phyloP scores from a whole-genome alignment of 768 basidiomycete genomes.

The Myochromella boudieri region DNA sequence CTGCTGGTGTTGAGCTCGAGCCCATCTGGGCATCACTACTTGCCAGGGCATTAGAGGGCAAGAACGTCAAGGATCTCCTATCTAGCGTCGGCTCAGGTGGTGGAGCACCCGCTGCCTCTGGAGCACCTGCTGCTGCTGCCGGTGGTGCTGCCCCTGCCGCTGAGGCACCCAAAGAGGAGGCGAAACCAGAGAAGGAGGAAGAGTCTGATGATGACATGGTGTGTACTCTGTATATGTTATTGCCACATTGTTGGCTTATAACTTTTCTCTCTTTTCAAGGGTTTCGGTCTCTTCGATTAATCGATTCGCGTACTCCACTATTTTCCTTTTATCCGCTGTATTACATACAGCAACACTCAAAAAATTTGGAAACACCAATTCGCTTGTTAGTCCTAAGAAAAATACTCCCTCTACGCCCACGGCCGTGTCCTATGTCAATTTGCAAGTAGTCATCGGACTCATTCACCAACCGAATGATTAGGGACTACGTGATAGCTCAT shows the following conservation, averaged over 20 bases:
- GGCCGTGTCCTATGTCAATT: too few species aligned
- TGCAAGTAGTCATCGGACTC: too few species aligned
- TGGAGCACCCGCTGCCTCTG: conserved; percentile 73
- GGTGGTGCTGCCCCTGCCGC: conserved; percentile 62
- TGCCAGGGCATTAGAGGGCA: conserved; percentile 96
- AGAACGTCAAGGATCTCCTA: conserved; percentile 94
- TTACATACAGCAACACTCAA: conserved; percentile 12
- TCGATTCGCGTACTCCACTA: conserved; percentile 20
- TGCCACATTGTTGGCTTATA: background rate
- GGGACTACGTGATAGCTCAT: too few species aligned
- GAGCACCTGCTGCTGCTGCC: conserved; percentile 43
- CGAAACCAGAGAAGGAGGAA: conserved; percentile 86
- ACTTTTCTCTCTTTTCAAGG: conserved; percentile 41
- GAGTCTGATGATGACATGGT: conserved; percentile 93
- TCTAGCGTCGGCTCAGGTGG: conserved; percentile 94
- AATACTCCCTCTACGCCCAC: too few species aligned
- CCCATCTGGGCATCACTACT: conserved; percentile 98
- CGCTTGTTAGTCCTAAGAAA: too few species aligned
- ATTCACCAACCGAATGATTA: too few species aligned
- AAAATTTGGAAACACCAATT: conserved; percentile 15
- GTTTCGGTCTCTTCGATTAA: conserved; percentile 97
- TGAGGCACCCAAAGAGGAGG: conserved; percentile 75
- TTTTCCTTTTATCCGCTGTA: conserved; percentile 15
- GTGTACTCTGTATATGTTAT: conserved; percentile 22
- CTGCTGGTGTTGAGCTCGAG: conserved; percentile 86